Conservation (phyloP, 202 grass and related monocot genomes). For the Schoenoplectus triqueter region DNA sequence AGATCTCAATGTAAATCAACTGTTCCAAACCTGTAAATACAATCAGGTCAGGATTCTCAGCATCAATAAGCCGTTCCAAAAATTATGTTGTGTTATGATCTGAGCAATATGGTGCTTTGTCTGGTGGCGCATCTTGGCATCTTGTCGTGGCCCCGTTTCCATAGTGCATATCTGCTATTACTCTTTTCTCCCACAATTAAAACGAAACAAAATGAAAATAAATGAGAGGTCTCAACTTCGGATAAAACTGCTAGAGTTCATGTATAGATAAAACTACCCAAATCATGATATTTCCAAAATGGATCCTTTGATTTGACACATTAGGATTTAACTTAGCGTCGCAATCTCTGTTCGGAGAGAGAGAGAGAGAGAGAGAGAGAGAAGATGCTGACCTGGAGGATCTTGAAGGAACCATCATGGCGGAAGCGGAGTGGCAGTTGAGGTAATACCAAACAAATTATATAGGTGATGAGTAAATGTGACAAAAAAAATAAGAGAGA, state of each 20-base stretch:
- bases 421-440: slow-evolving; percentile 76
- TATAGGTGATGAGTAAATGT: slow-evolving; percentile 34
- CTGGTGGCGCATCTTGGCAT: slow-evolving; percentile 64
- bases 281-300: no score
- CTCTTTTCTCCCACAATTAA: slow-evolving; percentile 4
- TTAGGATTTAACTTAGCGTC: background rate
- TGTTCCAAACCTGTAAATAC: slow-evolving; percentile 74
- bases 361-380: background rate
- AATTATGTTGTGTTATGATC: slow-evolving; percentile 86
- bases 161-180: slow-evolving; percentile 95
- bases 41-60: slow-evolving; percentile 82
- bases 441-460: slow-evolving; percentile 55
- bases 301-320: background rate
- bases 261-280: background rate
- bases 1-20: background rate
- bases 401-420: slow-evolving; percentile 84
- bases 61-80: slow-evolving; percentile 70
- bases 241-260: background rate
- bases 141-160: slow-evolving; percentile 76
- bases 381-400: slow-evolving; percentile 61
- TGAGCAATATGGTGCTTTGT: slow-evolving; percentile 58
- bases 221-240: background rate
- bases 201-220: slow-evolving; percentile 17
- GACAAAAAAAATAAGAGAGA: slow-evolving; percentile 39
- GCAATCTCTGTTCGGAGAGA: background rate